A percentile compares a stretch with the other conserved stretches of the same genome.
These are phyloP conservation scores for Lactarius quietus DNA, from an alignment of 768 basidiomycete species.

Conservation along the genomic window DNA sequence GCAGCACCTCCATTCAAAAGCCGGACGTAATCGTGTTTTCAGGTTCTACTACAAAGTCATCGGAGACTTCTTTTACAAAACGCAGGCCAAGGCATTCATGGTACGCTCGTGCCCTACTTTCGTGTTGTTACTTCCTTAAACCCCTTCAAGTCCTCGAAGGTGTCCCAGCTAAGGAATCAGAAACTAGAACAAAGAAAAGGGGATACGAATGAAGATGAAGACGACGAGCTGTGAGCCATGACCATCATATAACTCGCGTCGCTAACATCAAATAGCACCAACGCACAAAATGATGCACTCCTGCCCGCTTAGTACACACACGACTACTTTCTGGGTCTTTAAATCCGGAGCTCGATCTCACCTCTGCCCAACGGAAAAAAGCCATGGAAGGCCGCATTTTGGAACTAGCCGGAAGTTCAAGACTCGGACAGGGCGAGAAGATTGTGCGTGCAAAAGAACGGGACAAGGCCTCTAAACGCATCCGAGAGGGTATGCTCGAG, in stretches of 20 bases:
- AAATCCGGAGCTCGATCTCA: slow-evolving; percentile 55
- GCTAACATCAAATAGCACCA: slow-evolving; percentile 48
- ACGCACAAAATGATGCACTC: slow-evolving; percentile 71
- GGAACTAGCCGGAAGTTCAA: slow-evolving; percentile 64
- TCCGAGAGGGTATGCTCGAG: slow-evolving; percentile 63
- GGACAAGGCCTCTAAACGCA: slow-evolving; percentile 65
- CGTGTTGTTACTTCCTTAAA: slow-evolving; percentile 8
- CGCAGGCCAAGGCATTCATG: slow-evolving; percentile 70
- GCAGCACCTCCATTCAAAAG: slow-evolving; percentile 31
- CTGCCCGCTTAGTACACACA: slow-evolving; percentile 76
- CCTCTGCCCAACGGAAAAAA: slow-evolving; percentile 65
- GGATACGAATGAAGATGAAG: slow-evolving; percentile 41
- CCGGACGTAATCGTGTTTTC: slow-evolving; percentile 59
- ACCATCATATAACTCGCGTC: slow-evolving; percentile 10
- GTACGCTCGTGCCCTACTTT: slow-evolving; percentile 37
- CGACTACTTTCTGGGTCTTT: slow-evolving; percentile 72
- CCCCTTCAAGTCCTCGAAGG: slow-evolving; percentile 67
- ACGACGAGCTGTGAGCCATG: slow-evolving; percentile 48
- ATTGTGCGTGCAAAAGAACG: slow-evolving; percentile 57
- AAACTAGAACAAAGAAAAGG: slow-evolving; percentile 18
- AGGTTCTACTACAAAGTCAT: slow-evolving; percentile 33
- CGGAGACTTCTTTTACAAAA: slow-evolving; percentile 33
- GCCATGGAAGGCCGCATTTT: slow-evolving; percentile 75
- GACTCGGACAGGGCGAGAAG: slow-evolving; percentile 72
- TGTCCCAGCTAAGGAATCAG: slow-evolving; percentile 49